Percentiles rank a stretch among this genome's conserved stretches.
Conservation (phyloP, 108 stramenopile species). For the Schizochytrium sp. region DNA sequence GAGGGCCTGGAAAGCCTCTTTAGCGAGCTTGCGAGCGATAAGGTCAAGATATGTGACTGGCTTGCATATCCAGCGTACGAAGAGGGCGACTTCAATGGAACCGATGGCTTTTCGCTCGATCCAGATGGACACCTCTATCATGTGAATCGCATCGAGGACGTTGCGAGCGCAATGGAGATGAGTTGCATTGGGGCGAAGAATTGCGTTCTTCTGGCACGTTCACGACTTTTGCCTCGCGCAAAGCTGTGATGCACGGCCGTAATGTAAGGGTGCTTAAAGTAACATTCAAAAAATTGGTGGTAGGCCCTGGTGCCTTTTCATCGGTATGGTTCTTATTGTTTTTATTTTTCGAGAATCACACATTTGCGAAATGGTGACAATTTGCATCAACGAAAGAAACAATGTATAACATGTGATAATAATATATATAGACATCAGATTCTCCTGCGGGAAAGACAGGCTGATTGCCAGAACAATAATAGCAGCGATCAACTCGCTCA, state of each 20-base stretch:
- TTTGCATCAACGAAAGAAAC: too few species aligned
- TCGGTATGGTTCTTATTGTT: too few species aligned
- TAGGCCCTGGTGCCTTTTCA: too few species aligned
- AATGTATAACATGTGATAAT: too few species aligned
- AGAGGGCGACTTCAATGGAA: neutral
- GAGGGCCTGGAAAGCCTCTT: neutral
- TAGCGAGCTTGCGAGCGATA: neutral
- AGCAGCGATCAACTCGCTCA: too few species aligned
- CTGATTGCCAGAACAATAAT: too few species aligned
- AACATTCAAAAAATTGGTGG: too few species aligned
- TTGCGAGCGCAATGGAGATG: neutral
- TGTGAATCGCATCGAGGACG: neutral
- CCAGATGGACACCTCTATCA: neutral
- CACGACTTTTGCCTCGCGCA: neutral
- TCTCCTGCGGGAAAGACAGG: too few species aligned
- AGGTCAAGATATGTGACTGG: neutral
- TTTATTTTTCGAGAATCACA: too few species aligned
- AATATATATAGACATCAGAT: too few species aligned
- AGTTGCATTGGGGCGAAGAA: neutral
- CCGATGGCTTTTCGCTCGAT: neutral
- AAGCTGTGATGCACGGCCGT: neutral
- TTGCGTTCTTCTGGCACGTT: neutral
- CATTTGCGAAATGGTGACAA: too few species aligned
- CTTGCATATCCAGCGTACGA: neutral
- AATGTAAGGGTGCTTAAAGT: too few species aligned